Base-by-base conservation (phyloP, 768 basidiomycete species). In the Psilocybe tampanensis region DNA sequence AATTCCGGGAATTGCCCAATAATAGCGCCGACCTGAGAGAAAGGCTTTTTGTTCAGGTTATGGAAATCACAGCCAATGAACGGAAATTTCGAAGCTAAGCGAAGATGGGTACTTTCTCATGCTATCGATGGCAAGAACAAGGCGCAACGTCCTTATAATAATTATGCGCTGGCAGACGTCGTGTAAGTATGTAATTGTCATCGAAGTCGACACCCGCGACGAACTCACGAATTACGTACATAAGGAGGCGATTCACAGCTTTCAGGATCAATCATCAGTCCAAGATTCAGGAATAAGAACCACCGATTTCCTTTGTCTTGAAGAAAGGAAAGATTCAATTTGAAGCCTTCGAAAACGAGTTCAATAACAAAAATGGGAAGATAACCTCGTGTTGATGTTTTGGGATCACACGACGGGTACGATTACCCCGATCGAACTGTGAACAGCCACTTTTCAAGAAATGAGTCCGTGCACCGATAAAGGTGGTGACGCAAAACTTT, bases 31-130 rank as follows among this genome's bases (percentile, higher is more conserved):
- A 29, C 29, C 4, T 29, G 29, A 9, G 29, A 29, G 26, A 9
- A 36, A 51, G n/a, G 42, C 33, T 42, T 56, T 56, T 56, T 56
- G 55, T 56, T 56, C 55, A 45, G 43, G n/a, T 43, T 56, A 50
- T 45, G 49, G 55, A 48, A 51, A 32, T 33, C 22, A 9, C 47
- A 18, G 47, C 17, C 8, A 33, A 32, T 33, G 11, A n/a, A n/a
- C 12, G 29, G 29, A 8, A 32, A 18, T 18, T 44, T 8, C 43
- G 43, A 8, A 44, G 21, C 4, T 44, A 5, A 4, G 12, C 43
- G 19, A 6, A 3, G 22, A 13, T 13, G n/a, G 12, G 36, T 13
- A 8, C n/a, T 39, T 39, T 39, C 36, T 39, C 36, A 39, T 39
- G 36, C 36, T 6, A 39, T 15, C n/a, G 13, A n/a, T 15, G 4